Evolutionary conservation across 768 basidiomycete species (phyloP), one percentile per base, ranked within the genome.

Genomic region (Pulveroboletus sp.): DNA sequence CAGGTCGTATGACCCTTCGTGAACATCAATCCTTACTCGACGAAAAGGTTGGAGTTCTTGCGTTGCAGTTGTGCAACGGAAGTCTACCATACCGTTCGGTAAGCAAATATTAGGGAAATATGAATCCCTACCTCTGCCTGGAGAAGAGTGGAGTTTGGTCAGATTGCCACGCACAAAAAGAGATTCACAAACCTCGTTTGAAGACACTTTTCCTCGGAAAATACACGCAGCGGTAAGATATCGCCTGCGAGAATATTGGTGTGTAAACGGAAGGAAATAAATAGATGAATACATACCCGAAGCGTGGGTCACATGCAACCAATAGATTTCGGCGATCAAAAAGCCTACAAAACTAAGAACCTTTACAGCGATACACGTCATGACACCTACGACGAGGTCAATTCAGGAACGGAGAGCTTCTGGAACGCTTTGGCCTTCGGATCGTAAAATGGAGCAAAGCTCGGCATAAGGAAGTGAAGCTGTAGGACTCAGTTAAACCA

Each of bases 381-480:
- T 23, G 10, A 38, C 17, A 65, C 84, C 39, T 71, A 91, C 89
- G 83, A 81, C 56, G 78, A 74, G 0, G 88, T 91, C 47, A 94
- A 63, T 54, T 93, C 90, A 0, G 81, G 60, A 4, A 89, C 74
- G 6, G 80, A 80, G 37, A 76, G 68, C 22, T 76, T 75, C 55
- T 85, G 76, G 70, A 79, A 93, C 2, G 78, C 70, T 41, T 72
- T 73, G 1, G 82, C 74, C 47, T 80, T 81, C 3, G 81, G 75
- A 56, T 91, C 80, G 54, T 79, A 82, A 58, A 98, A 82, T 1
- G 96, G 96, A 0, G 92, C 93, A 65, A 93, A 96, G 56, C 91
- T 93, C 42, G 92, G 91, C 75, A 92, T 89, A 59, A 99, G 80
- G 81, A 97, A 99, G 67, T 99, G 95, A 45, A 98, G 79, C 85